phyloP scores from a whole-genome alignment of 805 yeast species.

The Yamadazyma sp. region DNA sequence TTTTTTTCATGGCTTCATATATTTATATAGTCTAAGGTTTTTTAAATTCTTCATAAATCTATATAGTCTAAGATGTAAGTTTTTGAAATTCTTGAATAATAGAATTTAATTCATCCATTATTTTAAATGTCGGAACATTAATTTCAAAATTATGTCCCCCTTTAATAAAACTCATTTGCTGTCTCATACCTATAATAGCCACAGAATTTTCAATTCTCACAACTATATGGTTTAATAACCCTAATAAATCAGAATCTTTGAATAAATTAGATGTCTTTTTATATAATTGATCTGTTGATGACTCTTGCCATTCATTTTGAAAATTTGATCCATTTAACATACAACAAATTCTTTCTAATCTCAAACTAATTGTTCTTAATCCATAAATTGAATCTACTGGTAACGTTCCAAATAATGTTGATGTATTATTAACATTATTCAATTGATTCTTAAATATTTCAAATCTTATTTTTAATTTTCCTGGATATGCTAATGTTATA shows the following conservation, averaged over 20 bases:
- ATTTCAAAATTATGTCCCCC: constrained; percentile 16
- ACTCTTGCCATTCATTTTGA: constrained; percentile 24
- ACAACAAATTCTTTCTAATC: constrained; percentile 59
- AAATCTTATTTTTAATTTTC: constrained; percentile 56
- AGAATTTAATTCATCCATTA: constrained; percentile 10
- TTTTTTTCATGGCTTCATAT: too few species aligned
- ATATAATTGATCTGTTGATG: constrained; percentile 22
- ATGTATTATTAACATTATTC: constrained; percentile 27
- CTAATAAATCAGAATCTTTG: constrained; percentile 43
- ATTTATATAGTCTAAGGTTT: too few species aligned
- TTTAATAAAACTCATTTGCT: constrained; percentile 20
- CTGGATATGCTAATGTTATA: constrained; percentile 77
- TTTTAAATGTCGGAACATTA: constrained; percentile 6
- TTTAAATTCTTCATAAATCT: too few species aligned
- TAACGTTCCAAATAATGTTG: constrained; percentile 33
- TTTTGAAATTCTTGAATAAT: constrained; percentile 9
- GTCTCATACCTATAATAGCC: constrained; percentile 30
- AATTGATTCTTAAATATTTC: constrained; percentile 35
- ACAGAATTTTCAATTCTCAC: constrained; percentile 67
- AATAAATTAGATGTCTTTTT: constrained; percentile 16
- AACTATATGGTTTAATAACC: constrained; percentile 60
- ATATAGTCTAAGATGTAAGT: too few species aligned
- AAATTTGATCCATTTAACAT: constrained; percentile 42
- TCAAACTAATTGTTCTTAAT: constrained; percentile 53
- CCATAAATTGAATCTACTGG: constrained; percentile 46